Conservation (phyloP, 2,329 filamentous ascomycete genomes). For the Blastomyces emzantsi region DNA sequence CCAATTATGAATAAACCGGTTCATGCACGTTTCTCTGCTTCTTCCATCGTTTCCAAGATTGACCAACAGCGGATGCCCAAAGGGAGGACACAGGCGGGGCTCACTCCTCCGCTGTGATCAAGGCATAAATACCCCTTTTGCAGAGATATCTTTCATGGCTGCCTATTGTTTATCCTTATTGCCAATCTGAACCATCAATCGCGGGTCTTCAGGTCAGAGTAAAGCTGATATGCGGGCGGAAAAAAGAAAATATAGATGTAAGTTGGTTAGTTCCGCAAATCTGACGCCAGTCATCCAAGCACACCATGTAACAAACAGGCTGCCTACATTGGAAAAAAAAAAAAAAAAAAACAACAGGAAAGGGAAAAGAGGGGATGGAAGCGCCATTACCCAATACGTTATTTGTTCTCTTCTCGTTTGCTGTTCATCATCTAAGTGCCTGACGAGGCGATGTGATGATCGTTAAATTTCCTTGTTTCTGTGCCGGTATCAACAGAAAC, state of each 20-base stretch:
- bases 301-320: too few species aligned
- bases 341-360: neutral
- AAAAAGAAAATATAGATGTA: too few species aligned
- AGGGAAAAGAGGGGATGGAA: neutral
- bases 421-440: neutral
- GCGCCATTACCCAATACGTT: too few species aligned
- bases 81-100: neutral
- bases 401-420: too few species aligned
- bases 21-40: neutral
- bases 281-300: too few species aligned
- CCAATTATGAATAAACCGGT: neutral
- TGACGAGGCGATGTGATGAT: neutral
- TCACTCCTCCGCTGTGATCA: neutral
- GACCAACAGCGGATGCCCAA: neutral
- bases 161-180: too few species aligned
- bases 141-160: too few species aligned
- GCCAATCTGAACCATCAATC: neutral
- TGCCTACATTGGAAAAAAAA: too few species aligned
- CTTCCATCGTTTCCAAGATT: neutral
- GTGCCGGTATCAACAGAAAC: neutral
- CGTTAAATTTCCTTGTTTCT: neutral
- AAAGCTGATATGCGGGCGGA: too few species aligned
- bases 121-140: too few species aligned
- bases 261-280: too few species aligned
- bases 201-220: too few species aligned